Base-by-base conservation (phyloP, 345 rosid genomes). In the Atalantia buxifolia region DNA sequence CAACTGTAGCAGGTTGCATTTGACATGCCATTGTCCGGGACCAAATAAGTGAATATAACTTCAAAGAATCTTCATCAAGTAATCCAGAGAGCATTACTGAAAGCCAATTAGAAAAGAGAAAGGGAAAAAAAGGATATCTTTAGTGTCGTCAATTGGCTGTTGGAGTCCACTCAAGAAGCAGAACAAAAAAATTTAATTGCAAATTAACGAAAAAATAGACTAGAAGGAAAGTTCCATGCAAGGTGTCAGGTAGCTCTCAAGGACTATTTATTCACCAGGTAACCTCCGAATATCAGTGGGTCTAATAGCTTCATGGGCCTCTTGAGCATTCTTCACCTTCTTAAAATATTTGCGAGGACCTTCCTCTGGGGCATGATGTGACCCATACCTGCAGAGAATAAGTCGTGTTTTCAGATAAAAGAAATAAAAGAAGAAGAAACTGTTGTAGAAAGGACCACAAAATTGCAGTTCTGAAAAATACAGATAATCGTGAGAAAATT, bases 271-370 rank as follows among this genome's bases (percentile, higher is more conserved):
- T 81, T 80, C 90, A 96, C 99, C 92, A 33, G 99, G 99, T 72
- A 91, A 84, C 79, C 92, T 85, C 86, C 85, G 83, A 71, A 92
- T 84, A 86, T 88, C 85, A 63, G 99, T 96, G 76, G 99, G 99
- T 84, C 99, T 89, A 80, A 96, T 90, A 81, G 99, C 99, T 90
- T 96, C 99, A 84, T 96, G 99, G 78, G 99, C 97, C 87, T 96
- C 99, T 83, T 92, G 98, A 83, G 98, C 93, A 85, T 96, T 96
- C 85, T 96, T 96, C 79, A 96, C 97, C 86, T 92, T 96, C 87
- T 89, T 96, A 82, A 89, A 94, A 88, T 85, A 94, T 81, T 91
- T 96, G 50, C 92, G 95, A 60, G 89, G 89, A 82, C 82, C 77
- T 56, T 57, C 50, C 50, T 45, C 89, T 67, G 93, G 79, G 68